Evolutionary conservation across 139 green algal genomes (phyloP).

Genomic region (Microglena sp.): DNA sequence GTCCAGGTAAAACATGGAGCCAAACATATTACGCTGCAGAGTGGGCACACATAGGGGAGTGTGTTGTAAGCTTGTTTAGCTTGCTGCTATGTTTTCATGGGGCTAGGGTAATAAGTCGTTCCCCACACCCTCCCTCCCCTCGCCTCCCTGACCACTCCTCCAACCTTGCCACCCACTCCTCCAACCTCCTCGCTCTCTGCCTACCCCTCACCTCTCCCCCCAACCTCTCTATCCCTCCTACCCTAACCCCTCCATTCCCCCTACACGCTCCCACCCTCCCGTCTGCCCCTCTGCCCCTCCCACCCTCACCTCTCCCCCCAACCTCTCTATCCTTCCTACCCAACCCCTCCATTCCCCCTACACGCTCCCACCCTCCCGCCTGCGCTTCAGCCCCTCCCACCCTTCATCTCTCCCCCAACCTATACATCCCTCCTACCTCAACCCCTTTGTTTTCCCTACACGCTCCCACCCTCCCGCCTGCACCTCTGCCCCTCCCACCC

Average conservation of each 20-base stretch:
- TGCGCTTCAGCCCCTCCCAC: not conserved
- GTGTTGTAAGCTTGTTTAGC: too few species aligned
- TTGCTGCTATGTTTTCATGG: too few species aligned
- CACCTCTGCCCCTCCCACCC: not conserved
- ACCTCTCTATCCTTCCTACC: not conserved
- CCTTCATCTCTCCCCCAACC: not conserved
- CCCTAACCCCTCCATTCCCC: not conserved
- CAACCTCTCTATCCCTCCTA: not conserved
- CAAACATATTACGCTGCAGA: conserved; percentile 55
- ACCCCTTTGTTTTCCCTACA: not conserved
- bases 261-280: not conserved
- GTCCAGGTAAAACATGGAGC: conserved; percentile 42
- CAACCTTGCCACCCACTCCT: too few species aligned
- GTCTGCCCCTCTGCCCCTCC: too few species aligned
- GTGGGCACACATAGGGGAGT: not conserved
- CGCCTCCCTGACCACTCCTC: too few species aligned
- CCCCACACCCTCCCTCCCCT: too few species aligned
- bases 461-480: not conserved
- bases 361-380: not conserved
- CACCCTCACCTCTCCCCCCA: not conserved
- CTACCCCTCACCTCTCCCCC: not conserved
- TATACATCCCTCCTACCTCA: not conserved
- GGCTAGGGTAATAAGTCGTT: too few species aligned
- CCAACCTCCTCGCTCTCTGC: too few species aligned
- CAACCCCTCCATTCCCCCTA: not conserved